Evolutionary conservation across 208 protist genomes (phyloP).

Genomic region (Trypanosoma avium): DNA sequence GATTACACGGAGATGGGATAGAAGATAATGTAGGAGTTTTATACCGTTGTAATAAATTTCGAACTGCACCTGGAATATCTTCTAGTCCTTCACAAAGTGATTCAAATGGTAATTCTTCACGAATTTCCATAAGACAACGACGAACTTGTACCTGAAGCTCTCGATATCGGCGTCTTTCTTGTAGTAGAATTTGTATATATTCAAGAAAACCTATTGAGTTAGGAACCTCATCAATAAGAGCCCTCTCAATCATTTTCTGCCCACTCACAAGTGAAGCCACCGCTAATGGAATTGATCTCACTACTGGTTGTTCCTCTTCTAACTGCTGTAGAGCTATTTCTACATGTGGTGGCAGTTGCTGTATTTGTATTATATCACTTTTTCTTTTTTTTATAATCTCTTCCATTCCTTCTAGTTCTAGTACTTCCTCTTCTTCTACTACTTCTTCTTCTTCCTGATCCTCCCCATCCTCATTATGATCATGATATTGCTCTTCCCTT

Average conservation of each 20-base stretch:
- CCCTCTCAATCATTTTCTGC: background rate
- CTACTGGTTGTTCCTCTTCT: slow-evolving; percentile 5
- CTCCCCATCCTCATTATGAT: background rate
- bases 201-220: slow-evolving; percentile 25
- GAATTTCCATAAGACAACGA: slow-evolving; percentile 12
- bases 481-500: background rate
- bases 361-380: background rate
- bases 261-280: slow-evolving; percentile 9
- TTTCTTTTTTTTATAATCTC: background rate
- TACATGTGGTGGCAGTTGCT: slow-evolving; percentile 15
- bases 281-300: slow-evolving; percentile 7
- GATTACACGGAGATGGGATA: background rate
- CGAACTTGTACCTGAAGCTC: slow-evolving; percentile 13
- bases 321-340: slow-evolving; percentile 18
- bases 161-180: slow-evolving; percentile 12
- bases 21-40: background rate
- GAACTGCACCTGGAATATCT: slow-evolving; percentile 11
- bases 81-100: slow-evolving; percentile 21
- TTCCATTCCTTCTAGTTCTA: background rate
- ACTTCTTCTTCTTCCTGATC: background rate
- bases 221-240: background rate
- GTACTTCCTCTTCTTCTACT: background rate
- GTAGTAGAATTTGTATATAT: slow-evolving; percentile 15
- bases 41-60: background rate
- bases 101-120: background rate